Percentiles rank a stretch among this genome's conserved stretches.
Conservation (phyloP, 352 stramenopile genomes). For the Pythium dissimile region DNA sequence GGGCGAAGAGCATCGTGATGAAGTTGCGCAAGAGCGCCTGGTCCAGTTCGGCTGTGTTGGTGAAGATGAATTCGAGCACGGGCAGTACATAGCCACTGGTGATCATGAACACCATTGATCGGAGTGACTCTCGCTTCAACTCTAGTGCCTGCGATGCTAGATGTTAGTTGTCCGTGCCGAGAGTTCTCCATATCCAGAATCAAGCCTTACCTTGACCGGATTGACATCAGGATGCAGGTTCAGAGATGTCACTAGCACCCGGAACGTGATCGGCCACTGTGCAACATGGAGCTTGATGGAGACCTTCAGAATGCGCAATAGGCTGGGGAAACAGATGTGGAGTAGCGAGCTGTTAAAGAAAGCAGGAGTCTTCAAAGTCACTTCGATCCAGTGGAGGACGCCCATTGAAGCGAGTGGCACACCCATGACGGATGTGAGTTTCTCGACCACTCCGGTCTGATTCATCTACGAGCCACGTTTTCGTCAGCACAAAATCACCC, state of each 20-base stretch:
- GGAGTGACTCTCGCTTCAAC: constrained; percentile 78
- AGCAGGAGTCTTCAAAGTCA: constrained; percentile 62
- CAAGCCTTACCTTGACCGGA: constrained; percentile 63
- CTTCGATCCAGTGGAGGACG: constrained; percentile 79
- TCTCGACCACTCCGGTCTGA: constrained; percentile 78
- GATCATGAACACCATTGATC: constrained; percentile 88
- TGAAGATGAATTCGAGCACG: constrained; percentile 79
- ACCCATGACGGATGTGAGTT: constrained; percentile 70
- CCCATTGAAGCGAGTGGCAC: constrained; percentile 85
- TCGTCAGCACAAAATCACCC: neutral
- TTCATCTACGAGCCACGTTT: constrained; percentile 57
- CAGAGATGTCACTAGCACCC: constrained; percentile 72
- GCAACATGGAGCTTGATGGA: constrained; percentile 74
- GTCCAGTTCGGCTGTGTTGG: constrained; percentile 77
- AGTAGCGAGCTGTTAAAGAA: constrained; percentile 85
- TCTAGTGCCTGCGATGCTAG: constrained; percentile 59
- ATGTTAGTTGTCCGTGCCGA: too few relatives aligned
- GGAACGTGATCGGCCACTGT: constrained; percentile 83
- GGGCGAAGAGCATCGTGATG: constrained; percentile 71
- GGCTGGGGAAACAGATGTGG: constrained; percentile 82
- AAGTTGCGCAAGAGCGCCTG: constrained; percentile 85
- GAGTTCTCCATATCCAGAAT: too few relatives aligned
- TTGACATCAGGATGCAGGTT: constrained; percentile 76
- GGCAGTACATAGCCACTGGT: constrained; percentile 83
- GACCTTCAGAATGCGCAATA: constrained; percentile 72